Base-by-base conservation (phyloP, 306 rosid species). In the Hippophae tibetana region DNA sequence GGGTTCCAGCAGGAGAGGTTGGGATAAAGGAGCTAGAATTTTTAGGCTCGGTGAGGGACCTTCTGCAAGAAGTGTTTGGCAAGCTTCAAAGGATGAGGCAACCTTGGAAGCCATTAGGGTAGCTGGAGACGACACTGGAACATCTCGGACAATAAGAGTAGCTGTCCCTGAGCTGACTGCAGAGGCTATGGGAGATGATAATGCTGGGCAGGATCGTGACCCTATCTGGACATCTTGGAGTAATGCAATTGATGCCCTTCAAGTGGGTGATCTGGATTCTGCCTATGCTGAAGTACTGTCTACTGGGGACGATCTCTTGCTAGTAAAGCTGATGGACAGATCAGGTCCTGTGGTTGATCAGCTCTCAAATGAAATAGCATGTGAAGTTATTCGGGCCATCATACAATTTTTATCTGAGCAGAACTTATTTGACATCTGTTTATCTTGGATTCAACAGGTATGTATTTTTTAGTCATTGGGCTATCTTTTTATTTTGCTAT, bases 21-120 rank as follows among this genome's bases (percentile, higher is more conserved):
- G 96, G 96, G 94, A 85, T 43, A 85, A 83, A 76, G 98, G 84
- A 56, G 76, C 79, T 68, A 80, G 87, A 74, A 89, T 89, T 40
- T 62, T 82, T 63, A 76, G 95, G 71, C 79, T 81, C 52, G 98
- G 96, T 38, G 96, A 92, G 81, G 98, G 98, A 41, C 98, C 98
- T 76, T 92, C 98, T 6, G 98, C 98, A 47, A 85, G 98, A 78
- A 87, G 98, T 60, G 98, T 92, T 43, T 92, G 98, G 98, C 98
- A 83, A 76, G 96, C 98, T 56, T 92, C 96, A 6, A 92, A 92
- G 74, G 98, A 92, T 56, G 98, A 92, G 83, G 98, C 98, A 59
- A 88, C 98, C 56, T 73, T 92, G 73, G 95, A 85, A 82, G 98
- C 98, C 57, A 92, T 92, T 73, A 78, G 96, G 47, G 90, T 87